Conservation (phyloP, 352 stramenopile genomes). For the Hyaloperonospora brassicae region DNA sequence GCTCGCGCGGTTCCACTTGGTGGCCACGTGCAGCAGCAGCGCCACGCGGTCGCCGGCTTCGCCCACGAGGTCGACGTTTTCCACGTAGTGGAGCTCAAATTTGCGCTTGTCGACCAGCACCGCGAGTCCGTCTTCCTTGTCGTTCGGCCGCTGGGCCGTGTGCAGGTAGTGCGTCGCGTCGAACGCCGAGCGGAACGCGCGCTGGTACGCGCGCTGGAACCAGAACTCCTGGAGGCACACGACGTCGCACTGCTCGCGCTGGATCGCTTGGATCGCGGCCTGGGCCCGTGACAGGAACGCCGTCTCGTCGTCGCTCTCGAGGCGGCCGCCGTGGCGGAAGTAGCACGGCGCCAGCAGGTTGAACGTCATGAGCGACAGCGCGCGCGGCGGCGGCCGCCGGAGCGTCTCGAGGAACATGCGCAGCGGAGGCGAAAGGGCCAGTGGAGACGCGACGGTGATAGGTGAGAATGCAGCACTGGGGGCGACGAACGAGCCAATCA, state of each 20-base stretch:
- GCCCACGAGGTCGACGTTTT: constrained; percentile 65
- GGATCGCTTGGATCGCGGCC: constrained; percentile 61
- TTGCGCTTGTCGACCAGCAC: constrained; percentile 72
- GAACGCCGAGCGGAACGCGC: constrained; percentile 55
- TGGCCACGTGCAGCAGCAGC: constrained; percentile 74
- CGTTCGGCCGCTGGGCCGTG: constrained; percentile 57
- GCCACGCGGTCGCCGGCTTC: constrained; percentile 75
- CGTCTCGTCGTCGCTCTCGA: constrained; percentile 55
- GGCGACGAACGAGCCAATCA: too few species aligned
- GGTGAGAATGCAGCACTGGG: too few species aligned
- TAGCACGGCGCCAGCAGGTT: constrained; percentile 85
- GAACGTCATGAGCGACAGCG: constrained; percentile 81
- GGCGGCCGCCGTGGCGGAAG: constrained; percentile 67
- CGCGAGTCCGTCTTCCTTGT: constrained; percentile 78
- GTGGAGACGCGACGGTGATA: too few species aligned
- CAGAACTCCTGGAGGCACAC: constrained; percentile 84
- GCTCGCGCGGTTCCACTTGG: constrained; percentile 60
- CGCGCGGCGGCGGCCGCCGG: constrained; percentile 14
- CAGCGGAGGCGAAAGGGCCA: neutral
- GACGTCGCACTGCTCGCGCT: constrained; percentile 64
- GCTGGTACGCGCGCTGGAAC: constrained; percentile 75
- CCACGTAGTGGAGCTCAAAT: constrained; percentile 70
- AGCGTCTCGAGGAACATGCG: constrained; percentile 25
- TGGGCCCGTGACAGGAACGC: constrained; percentile 65
- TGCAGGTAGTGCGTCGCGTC: constrained; percentile 60